A percentile compares a stretch with the other conserved stretches of the same genome.
These are phyloP conservation scores for Colletotrichum gigasporum DNA, from an alignment of 2,329 filamentous ascomycete genomes.

Conservation along the genomic window DNA sequence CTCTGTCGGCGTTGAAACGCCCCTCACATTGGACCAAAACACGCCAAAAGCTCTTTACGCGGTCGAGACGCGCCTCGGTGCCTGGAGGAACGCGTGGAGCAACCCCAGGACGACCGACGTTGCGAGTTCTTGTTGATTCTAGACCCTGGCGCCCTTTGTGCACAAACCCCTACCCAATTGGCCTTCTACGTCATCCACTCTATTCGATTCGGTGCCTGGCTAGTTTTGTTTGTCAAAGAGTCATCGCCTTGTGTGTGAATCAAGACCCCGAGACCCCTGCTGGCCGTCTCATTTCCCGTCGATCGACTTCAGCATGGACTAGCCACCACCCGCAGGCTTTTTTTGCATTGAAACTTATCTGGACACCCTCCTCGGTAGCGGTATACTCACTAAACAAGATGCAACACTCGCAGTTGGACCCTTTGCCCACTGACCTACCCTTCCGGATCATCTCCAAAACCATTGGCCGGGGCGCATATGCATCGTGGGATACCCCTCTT, in stretches of 20 bases:
- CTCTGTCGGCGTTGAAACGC: conserved; percentile 12
- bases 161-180: not conserved
- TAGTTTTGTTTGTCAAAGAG: conserved; percentile 8
- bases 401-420: conserved; percentile 86
- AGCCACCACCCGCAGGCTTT: conserved; percentile 9
- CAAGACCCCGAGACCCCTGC: conserved; percentile 10
- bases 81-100: conserved; percentile 1
- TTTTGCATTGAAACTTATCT: conserved; percentile 8
- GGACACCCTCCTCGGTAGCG: not conserved
- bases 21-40: conserved; percentile 10
- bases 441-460: conserved; percentile 97
- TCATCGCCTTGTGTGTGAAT: conserved; percentile 24
- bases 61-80: conserved; percentile 25
- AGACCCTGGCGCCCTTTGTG: conserved; percentile 15
- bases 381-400: conserved; percentile 44
- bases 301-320: conserved; percentile 15
- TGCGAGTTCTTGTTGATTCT: conserved; percentile 14
- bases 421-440: conserved; percentile 84
- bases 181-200: conserved; percentile 4
- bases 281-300: conserved; percentile 21
- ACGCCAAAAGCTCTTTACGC: conserved; percentile 33
- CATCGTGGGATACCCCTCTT: conserved; percentile 71
- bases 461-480: conserved; percentile 95
- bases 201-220: not conserved
- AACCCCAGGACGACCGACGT: conserved; percentile 7